Conservation (phyloP, 257 asterid genomes). For the Nicotiana noctiflora region DNA sequence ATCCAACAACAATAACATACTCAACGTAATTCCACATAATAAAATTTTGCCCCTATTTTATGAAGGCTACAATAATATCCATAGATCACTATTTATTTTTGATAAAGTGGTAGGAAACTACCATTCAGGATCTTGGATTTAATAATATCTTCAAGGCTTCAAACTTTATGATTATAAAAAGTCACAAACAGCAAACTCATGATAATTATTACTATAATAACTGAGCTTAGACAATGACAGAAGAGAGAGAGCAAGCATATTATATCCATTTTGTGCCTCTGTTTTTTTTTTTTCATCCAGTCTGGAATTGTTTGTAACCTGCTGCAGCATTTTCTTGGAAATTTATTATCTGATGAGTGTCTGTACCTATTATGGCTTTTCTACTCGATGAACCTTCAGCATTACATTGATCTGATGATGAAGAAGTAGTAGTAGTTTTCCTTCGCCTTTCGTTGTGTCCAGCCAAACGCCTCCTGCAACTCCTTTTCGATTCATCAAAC, state of each 20-base stretch:
- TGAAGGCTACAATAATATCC: too few species aligned
- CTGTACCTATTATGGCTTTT: constrained; percentile 5
- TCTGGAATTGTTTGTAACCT: constrained; percentile 36
- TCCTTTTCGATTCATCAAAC: constrained; percentile 31
- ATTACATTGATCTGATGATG: constrained; percentile 12
- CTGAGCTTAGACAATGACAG: constrained; percentile 41
- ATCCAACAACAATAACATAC: too few species aligned
- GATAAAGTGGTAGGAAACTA: too few species aligned
- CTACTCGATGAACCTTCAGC: constrained; percentile 26
- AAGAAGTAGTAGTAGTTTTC: constrained; percentile 18
- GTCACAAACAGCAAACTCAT: too few species aligned
- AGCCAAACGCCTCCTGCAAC: constrained; percentile 33
- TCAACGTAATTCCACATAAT: too few species aligned
- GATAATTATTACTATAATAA: not conserved
- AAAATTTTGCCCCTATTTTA: too few species aligned
- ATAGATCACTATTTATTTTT: too few species aligned
- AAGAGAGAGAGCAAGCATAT: constrained; percentile 66
- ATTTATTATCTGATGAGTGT: too few species aligned
- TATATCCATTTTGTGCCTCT: too few species aligned
- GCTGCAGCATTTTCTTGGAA: constrained; percentile 33
- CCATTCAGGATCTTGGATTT: too few species aligned
- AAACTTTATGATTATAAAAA: too few species aligned
- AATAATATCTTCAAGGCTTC: too few species aligned
- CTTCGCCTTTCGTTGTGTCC: constrained; percentile 72
- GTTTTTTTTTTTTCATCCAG: constrained; percentile 15